phyloP scores from a whole-genome alignment of 148 eudicot genomes.

The Arbutus unedo region DNA sequence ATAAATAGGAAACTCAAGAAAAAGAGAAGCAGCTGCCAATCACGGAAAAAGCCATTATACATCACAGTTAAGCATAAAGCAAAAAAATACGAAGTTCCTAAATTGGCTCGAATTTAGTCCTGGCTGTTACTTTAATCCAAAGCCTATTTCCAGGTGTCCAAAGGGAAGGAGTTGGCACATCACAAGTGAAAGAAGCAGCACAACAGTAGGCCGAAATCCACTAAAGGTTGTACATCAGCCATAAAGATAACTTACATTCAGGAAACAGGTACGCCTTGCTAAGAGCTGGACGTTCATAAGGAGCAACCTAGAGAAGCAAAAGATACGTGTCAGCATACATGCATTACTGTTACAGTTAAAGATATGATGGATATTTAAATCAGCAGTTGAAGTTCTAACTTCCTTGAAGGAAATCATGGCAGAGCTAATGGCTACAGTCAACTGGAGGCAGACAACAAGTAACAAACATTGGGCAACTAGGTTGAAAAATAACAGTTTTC shows the following conservation, averaged over 20 bases:
- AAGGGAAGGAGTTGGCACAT: background rate
- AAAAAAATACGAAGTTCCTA: background rate
- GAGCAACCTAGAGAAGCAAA: slow-evolving; percentile 70
- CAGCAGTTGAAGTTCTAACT: background rate
- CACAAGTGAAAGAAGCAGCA: slow-evolving; percentile 2
- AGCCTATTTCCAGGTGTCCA: background rate
- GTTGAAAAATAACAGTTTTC: background rate
- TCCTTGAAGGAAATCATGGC: background rate
- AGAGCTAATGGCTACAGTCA: background rate
- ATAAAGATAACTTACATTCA: slow-evolving; percentile 58
- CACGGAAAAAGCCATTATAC: background rate
- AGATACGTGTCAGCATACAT: background rate
- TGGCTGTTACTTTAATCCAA: background rate
- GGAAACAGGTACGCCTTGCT: slow-evolving; percentile 97
- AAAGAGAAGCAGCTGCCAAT: background rate
- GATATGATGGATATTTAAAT: background rate
- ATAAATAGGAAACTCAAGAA: background rate
- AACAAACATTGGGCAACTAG: background rate
- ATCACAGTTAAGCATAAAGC: background rate
- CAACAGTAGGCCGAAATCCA: background rate
- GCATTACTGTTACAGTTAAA: slow-evolving; percentile 6
- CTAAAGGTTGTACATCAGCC: background rate
- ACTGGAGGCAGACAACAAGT: background rate
- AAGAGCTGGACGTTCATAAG: slow-evolving; percentile 98
- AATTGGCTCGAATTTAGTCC: background rate